These are phyloP conservation scores for Scenedesmus sp. DNA, from an alignment of 163 green algal species.

Conservation along the genomic window DNA sequence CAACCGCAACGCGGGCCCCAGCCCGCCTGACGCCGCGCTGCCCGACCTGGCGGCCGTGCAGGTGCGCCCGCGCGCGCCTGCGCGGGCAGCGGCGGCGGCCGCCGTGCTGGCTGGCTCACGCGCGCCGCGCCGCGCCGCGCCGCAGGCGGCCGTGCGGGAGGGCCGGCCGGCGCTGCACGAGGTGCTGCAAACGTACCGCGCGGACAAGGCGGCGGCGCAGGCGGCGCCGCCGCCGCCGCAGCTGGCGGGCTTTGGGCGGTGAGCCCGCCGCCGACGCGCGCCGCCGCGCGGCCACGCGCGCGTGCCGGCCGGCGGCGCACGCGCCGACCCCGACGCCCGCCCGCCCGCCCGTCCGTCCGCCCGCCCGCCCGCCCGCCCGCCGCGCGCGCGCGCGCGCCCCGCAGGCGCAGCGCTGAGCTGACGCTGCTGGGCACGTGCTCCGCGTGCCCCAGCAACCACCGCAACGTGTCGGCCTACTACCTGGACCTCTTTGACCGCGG, in stretches of 20 bases:
- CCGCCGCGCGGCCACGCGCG: too few relatives aligned
- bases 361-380: too few relatives aligned
- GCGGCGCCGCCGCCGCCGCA: background rate
- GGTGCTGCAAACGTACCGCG: constrained; percentile 5
- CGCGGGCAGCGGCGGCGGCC: too few relatives aligned
- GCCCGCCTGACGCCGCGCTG: background rate
- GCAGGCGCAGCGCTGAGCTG: constrained; percentile 62
- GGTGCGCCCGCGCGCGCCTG: background rate
- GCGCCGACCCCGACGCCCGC: too few relatives aligned
- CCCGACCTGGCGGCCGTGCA: constrained; percentile 9
- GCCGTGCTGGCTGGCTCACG: background rate
- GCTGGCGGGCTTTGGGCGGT: background rate
- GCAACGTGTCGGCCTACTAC: constrained; percentile 92
- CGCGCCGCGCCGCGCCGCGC: background rate
- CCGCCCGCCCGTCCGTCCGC: too few relatives aligned
- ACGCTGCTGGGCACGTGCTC: constrained; percentile 95
- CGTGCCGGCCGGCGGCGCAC: too few relatives aligned
- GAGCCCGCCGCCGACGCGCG: too few relatives aligned
- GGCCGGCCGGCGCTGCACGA: too few relatives aligned
- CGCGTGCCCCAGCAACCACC: constrained; percentile 93
- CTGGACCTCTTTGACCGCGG: constrained; percentile 62
- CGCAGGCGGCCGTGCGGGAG: too few relatives aligned
- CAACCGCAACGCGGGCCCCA: background rate
- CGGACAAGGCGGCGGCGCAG: background rate
- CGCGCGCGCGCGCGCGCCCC: too few relatives aligned